These are phyloP conservation scores for Furcasterigmium sp. DNA, from an alignment of 2,329 filamentous ascomycete species.

Conservation along the genomic window DNA sequence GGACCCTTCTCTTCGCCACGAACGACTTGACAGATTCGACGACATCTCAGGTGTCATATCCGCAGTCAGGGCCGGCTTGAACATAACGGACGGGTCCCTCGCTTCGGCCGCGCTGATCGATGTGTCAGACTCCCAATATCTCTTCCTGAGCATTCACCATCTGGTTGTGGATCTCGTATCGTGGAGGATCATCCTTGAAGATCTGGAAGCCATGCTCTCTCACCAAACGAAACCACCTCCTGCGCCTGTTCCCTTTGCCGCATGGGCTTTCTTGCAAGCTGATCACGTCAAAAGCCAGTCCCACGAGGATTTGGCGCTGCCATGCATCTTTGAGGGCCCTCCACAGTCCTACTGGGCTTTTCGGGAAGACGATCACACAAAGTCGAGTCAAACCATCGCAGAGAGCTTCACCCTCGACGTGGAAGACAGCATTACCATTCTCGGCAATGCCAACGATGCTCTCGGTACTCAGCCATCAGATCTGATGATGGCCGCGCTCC, in stretches of 20 bases:
- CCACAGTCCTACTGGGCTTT: slow-evolving; percentile 10
- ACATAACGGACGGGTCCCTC: slow-evolving; percentile 11
- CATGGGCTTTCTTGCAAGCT: slow-evolving; percentile 28
- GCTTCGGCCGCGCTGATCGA: slow-evolving; percentile 13
- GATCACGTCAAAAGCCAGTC: slow-evolving; percentile 18
- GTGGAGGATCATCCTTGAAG: slow-evolving; percentile 37
- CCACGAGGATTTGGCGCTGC: slow-evolving; percentile 13
- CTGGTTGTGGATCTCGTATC: slow-evolving; percentile 38
- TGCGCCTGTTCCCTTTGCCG: slow-evolving; percentile 24
- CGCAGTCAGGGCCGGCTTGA: slow-evolving; percentile 1
- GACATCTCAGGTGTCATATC: background rate
- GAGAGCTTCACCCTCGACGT: slow-evolving; percentile 18
- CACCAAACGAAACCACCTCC: slow-evolving; percentile 6
- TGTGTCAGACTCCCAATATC: slow-evolving; percentile 10
- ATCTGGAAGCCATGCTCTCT: slow-evolving; percentile 31
- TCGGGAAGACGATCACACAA: slow-evolving; percentile 14
- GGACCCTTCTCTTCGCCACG: background rate
- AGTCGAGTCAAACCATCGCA: slow-evolving; percentile 3
- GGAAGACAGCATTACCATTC: slow-evolving; percentile 19
- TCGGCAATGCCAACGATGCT: slow-evolving; percentile 20
- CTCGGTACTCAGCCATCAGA: slow-evolving; percentile 32
- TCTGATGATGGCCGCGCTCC: slow-evolving; percentile 27
- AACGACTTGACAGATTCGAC: background rate
- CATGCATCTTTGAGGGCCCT: too few species aligned
- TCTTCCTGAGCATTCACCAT: slow-evolving; percentile 28